Evolutionary conservation across 1,139 yeast genomes (phyloP).

Genomic region (Lodderomyces pseudojiufengensis): DNA sequence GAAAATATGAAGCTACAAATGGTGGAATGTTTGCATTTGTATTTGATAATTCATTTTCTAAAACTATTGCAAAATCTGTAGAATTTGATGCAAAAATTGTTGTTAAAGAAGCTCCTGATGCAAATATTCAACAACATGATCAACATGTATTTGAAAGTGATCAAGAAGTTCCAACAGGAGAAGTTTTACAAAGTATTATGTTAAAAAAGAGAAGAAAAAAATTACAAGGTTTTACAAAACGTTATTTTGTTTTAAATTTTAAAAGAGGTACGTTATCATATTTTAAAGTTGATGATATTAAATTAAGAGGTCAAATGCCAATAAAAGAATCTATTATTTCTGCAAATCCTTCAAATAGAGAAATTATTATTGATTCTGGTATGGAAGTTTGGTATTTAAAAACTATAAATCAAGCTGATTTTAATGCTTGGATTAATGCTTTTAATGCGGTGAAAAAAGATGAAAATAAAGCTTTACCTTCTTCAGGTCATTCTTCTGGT

Average conservation of each 20-base stretch:
- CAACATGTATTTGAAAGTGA: conserved; percentile 11
- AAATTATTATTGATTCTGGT: conserved; percentile 87
- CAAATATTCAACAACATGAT: conserved; percentile 7
- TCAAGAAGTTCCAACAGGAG: conserved; percentile 43
- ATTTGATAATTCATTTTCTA: conserved; percentile 88
- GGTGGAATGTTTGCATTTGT: conserved; percentile 82
- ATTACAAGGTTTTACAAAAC: conserved; percentile 76
- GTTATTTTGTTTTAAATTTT: conserved; percentile 80
- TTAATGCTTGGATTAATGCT: conserved; percentile 80
- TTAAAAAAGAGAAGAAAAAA: conserved; percentile 74
- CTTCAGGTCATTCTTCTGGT: not conserved
- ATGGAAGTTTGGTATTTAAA: conserved; percentile 92
- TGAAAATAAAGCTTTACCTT: conserved; percentile 2
- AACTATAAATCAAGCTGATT: conserved; percentile 62
- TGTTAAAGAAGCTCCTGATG: conserved; percentile 8
- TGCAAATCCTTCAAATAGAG: conserved; percentile 65
- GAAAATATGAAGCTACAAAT: conserved; percentile 51
- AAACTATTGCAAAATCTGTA: conserved; percentile 78
- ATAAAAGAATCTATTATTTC: conserved; percentile 75
- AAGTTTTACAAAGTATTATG: conserved; percentile 68
- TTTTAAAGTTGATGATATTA: conserved; percentile 63
- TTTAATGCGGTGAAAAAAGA: conserved; percentile 47
- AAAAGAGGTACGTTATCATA: conserved; percentile 82
- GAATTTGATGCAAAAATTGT: conserved; percentile 57
- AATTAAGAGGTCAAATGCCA: conserved; percentile 90